Evolutionary conservation across 2,329 filamentous ascomycete genomes (phyloP).

Genomic region (Pseudocercospora cruenta): DNA sequence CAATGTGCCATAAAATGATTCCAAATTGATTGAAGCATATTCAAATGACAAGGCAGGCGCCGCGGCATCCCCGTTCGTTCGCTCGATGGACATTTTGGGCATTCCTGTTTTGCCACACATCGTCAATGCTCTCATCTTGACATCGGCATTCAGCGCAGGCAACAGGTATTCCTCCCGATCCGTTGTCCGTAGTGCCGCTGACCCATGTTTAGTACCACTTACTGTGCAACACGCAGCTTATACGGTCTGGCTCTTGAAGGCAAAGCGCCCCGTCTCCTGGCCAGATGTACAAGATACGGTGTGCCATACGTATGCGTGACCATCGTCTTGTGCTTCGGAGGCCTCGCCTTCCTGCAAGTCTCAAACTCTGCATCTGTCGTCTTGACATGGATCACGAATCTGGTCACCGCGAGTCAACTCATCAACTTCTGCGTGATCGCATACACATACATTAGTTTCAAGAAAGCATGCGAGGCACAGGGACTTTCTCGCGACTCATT

Average conservation of each 20-base stretch:
- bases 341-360: constrained; percentile 75
- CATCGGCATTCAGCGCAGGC: constrained; percentile 63
- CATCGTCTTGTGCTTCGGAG: constrained; percentile 66
- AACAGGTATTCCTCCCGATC: constrained; percentile 52
- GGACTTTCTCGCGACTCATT: background rate
- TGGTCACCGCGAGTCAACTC: constrained; percentile 70
- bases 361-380: constrained; percentile 25
- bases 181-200: background rate
- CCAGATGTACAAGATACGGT: constrained; percentile 50
- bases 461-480: background rate
- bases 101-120: constrained; percentile 69
- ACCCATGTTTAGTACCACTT: constrained; percentile 30
- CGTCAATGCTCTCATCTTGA: constrained; percentile 70
- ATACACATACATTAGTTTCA: background rate
- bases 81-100: constrained; percentile 68
- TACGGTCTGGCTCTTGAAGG: constrained; percentile 62
- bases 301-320: constrained; percentile 74
- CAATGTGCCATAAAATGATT: constrained; percentile 69
- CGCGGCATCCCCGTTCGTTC: constrained; percentile 64
- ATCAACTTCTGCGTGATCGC: constrained; percentile 61
- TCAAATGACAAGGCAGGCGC: constrained; percentile 58
- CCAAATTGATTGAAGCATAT: constrained; percentile 61
- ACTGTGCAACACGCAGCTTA: constrained; percentile 55
- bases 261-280: constrained; percentile 62
- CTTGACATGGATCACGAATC: constrained; percentile 25